A percentile compares a stretch with the other conserved stretches of the same genome.
Conservation (phyloP, 129 eudicot species). For the Daucus carota region DNA sequence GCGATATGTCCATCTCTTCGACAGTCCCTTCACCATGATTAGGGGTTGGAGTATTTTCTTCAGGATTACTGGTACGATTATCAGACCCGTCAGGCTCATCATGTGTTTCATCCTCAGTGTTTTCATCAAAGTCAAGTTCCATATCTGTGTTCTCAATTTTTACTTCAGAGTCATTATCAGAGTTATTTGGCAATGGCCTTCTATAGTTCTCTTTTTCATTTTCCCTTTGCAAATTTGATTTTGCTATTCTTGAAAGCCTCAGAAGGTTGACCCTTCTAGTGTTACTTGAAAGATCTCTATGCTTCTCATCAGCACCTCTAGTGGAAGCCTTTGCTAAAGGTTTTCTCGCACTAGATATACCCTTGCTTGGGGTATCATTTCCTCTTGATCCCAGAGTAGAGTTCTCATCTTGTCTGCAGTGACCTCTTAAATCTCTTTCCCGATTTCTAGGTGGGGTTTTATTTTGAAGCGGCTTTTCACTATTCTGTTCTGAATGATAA, state of each 20-base stretch:
- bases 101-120: constrained; percentile 62
- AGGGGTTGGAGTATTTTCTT: constrained; percentile 37
- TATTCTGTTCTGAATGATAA: constrained; percentile 55
- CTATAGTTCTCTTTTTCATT: constrained; percentile 96
- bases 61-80: constrained; percentile 26
- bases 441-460: constrained; percentile 55
- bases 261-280: constrained; percentile 66
- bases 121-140: constrained; percentile 98
- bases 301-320: constrained; percentile 34
- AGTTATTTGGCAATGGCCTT: constrained; percentile 71
- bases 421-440: constrained; percentile 51
- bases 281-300: constrained; percentile 33
- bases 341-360: constrained; percentile 50
- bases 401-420: constrained; percentile 43
- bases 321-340: constrained; percentile 42
- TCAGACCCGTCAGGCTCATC: constrained; percentile 67
- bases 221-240: constrained; percentile 78
- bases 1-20: constrained; percentile 38
- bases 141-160: constrained; percentile 88
- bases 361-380: constrained; percentile 51
- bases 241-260: constrained; percentile 89
- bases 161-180: constrained; percentile 72
- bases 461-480: constrained; percentile 44
- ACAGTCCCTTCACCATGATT: constrained; percentile 30
- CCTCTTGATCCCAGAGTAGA: constrained; percentile 22